These are phyloP conservation scores for Eucalyptus coolabah DNA, from an alignment of 345 rosid genomes.

Conservation along the genomic window DNA sequence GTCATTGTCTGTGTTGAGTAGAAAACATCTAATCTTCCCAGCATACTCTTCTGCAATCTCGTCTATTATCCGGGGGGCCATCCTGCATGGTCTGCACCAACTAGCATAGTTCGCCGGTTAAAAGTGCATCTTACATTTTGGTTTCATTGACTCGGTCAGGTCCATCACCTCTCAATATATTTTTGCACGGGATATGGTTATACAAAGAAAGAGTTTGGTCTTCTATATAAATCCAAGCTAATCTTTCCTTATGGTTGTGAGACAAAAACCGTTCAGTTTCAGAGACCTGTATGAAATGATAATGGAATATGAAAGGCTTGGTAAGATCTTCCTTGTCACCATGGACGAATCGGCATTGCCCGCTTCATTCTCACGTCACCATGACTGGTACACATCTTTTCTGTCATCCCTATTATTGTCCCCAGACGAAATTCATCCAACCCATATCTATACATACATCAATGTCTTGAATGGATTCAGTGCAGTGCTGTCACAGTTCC, in stretches of 20 bases:
- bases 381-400: constrained; percentile 29
- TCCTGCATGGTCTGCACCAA: constrained; percentile 58
- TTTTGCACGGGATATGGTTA: not conserved
- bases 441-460: constrained; percentile 33
- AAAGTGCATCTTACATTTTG: not conserved
- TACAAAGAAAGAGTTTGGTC: not conserved
- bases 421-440: constrained; percentile 1
- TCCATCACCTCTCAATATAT: not conserved
- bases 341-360: constrained; percentile 33
- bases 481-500: constrained; percentile 18
- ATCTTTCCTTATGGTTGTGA: not conserved
- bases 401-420: constrained; percentile 21
- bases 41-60: constrained; percentile 77
- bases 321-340: not conserved
- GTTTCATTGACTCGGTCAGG: not conserved
- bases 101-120: constrained; percentile 25
- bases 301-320: not conserved
- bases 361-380: constrained; percentile 6
- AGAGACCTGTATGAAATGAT: not conserved
- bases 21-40: constrained; percentile 54
- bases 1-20: constrained; percentile 65
- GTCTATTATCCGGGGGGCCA: constrained; percentile 48
- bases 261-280: not conserved
- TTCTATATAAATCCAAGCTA: not conserved
- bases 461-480: constrained; percentile 34